phyloP scores from a whole-genome alignment of 2,329 filamentous ascomycete species.

The Phialemoniopsis sp. region DNA sequence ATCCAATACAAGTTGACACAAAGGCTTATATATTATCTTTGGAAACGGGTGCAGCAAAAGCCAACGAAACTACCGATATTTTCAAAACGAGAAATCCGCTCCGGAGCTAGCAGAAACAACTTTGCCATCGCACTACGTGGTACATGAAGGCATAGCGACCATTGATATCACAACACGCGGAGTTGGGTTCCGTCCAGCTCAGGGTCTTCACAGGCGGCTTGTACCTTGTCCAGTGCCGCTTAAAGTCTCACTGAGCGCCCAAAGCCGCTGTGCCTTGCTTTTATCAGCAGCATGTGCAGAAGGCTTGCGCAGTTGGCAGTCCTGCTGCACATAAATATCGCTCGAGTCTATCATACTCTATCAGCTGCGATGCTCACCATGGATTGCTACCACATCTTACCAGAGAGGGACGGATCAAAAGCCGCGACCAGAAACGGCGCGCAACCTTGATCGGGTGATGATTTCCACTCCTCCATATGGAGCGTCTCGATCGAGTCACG shows the following conservation, averaged over 20 bases:
- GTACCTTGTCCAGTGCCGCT: neutral
- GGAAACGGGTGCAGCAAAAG: slow-evolving; percentile 44
- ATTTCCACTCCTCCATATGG: slow-evolving; percentile 8
- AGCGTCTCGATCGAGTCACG: slow-evolving; percentile 5
- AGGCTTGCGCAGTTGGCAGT: slow-evolving; percentile 7
- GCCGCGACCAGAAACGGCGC: slow-evolving; percentile 12
- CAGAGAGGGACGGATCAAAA: slow-evolving; percentile 11
- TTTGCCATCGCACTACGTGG: slow-evolving; percentile 71
- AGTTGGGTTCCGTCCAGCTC: neutral
- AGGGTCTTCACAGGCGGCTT: neutral
- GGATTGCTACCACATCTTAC: slow-evolving; percentile 13
- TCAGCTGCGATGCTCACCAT: slow-evolving; percentile 6
- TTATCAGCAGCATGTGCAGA: slow-evolving; percentile 7
- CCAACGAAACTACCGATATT: slow-evolving; percentile 32
- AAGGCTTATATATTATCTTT: slow-evolving; percentile 89
- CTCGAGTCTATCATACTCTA: slow-evolving; percentile 11
- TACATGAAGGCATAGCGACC: slow-evolving; percentile 1
- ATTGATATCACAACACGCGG: neutral
- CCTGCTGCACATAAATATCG: slow-evolving; percentile 6
- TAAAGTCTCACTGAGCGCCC: slow-evolving; percentile 7
- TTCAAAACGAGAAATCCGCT: slow-evolving; percentile 72
- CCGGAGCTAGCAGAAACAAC: slow-evolving; percentile 79
- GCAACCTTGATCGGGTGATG: slow-evolving; percentile 15
- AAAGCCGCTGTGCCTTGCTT: slow-evolving; percentile 6
- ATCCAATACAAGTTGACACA: slow-evolving; percentile 67